phyloP scores from a whole-genome alignment of 139 green algal species.

The Tetratostichococcus sp. region DNA sequence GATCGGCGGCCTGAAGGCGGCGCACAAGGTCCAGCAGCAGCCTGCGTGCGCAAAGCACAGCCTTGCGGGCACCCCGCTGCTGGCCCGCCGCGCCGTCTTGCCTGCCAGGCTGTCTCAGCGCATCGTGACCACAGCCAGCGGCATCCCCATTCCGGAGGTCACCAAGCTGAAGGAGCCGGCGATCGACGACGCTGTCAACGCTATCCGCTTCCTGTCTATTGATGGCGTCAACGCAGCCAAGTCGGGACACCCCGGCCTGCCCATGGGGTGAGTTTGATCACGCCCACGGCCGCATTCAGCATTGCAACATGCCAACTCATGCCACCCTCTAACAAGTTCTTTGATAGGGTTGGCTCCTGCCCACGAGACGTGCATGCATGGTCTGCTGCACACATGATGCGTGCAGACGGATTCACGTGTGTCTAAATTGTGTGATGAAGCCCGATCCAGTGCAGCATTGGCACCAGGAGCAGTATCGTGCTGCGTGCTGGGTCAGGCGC shows the following conservation, averaged over 20 bases:
- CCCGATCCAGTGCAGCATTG: too few relatives aligned
- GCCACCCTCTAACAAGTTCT: too few relatives aligned
- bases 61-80: not conserved
- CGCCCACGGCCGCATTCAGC: too few relatives aligned
- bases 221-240: conserved; percentile 55
- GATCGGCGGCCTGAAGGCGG: not conserved
- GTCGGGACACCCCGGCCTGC: conserved; percentile 73
- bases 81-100: too few relatives aligned
- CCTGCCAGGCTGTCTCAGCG: not conserved
- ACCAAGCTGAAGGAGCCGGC: not conserved
- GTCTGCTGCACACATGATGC: too few relatives aligned
- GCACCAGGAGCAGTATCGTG: too few relatives aligned
- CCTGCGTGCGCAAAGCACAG: not conserved
- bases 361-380: too few relatives aligned
- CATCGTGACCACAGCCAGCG: not conserved
- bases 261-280: conserved; percentile 63
- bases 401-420: too few relatives aligned
- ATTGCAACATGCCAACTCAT: too few relatives aligned
- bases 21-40: not conserved
- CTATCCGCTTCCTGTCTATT: conserved; percentile 32
- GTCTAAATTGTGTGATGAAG: too few relatives aligned
- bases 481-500: too few relatives aligned
- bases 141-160: not conserved
- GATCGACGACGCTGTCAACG: conserved; percentile 1
- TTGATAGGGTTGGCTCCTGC: too few relatives aligned